A percentile compares a stretch with the other conserved stretches of the same genome.
Evolutionary conservation across 2,329 filamentous ascomycete species (phyloP).

Genomic region (Sclerotinia trifoliorum): DNA sequence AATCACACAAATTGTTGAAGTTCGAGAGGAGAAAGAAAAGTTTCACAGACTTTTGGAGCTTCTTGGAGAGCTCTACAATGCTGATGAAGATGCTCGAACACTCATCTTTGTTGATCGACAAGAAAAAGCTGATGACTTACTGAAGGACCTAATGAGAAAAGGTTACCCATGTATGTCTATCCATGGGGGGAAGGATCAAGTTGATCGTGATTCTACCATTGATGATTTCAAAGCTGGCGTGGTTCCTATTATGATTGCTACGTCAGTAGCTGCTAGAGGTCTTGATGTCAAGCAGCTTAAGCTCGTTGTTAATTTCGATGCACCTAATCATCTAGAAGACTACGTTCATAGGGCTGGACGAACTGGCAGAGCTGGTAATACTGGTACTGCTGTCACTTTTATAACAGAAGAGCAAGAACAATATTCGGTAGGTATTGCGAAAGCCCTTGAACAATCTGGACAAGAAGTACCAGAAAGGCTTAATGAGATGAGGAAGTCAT

Average conservation of each 20-base stretch:
- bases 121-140: conserved; percentile 79
- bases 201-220: conserved; percentile 89
- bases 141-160: conserved; percentile 76
- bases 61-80: conserved; percentile 79
- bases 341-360: conserved; percentile 94
- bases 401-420: conserved; percentile 89
- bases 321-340: conserved; percentile 91
- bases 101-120: conserved; percentile 92
- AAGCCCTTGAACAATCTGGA: conserved; percentile 80
- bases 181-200: conserved; percentile 89
- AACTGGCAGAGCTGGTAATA: conserved; percentile 92
- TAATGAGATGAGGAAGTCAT: conserved; percentile 65
- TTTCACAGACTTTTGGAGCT: conserved; percentile 82
- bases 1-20: conserved; percentile 91
- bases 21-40: conserved; percentile 78
- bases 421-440: conserved; percentile 84
- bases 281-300: conserved; percentile 95
- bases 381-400: conserved; percentile 91
- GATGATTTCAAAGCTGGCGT: conserved; percentile 90
- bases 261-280: conserved; percentile 90
- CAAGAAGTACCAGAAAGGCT: conserved; percentile 74
- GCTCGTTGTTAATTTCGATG: conserved; percentile 93
- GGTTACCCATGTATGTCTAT: conserved; percentile 92
- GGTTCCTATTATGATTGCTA: conserved; percentile 87
- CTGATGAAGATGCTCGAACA: conserved; percentile 85